Conservation (phyloP, 768 basidiomycete species). For the Mycena vulgaris region DNA sequence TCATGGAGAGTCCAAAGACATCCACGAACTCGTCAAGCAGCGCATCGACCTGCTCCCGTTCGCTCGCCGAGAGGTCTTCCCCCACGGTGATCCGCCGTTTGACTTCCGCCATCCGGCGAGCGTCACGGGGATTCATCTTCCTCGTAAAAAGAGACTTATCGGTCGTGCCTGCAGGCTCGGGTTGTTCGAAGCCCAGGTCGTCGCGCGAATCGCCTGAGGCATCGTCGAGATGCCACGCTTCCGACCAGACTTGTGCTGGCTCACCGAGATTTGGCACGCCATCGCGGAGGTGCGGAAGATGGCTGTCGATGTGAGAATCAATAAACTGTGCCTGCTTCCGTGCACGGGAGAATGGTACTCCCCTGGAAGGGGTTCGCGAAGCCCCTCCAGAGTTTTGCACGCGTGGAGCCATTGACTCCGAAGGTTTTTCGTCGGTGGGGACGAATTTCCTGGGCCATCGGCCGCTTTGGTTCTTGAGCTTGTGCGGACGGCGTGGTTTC, state of each 20-base stretch:
- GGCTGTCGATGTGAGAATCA: slow-evolving; percentile 20
- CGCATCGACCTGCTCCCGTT: slow-evolving; percentile 12
- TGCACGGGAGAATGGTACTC: neutral
- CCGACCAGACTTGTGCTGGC: slow-evolving; percentile 4
- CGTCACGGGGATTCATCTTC: slow-evolving; percentile 11
- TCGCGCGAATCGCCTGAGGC: neutral
- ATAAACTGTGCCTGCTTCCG: neutral
- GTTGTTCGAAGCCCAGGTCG: slow-evolving; percentile 12
- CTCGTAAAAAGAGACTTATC: slow-evolving; percentile 14
- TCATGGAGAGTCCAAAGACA: slow-evolving; percentile 22
- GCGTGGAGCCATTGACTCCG: slow-evolving; percentile 4
- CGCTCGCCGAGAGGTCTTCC: neutral
- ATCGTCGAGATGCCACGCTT: slow-evolving; percentile 15
- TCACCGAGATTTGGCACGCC: slow-evolving; percentile 22
- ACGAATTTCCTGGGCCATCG: neutral
- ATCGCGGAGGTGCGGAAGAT: slow-evolving; percentile 9
- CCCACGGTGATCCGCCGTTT: slow-evolving; percentile 20
- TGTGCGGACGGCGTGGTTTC: slow-evolving; percentile 4
- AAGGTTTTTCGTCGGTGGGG: neutral
- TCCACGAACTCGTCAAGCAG: slow-evolving; percentile 30
- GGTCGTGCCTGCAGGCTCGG: neutral
- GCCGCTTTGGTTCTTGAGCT: neutral
- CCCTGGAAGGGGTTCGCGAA: slow-evolving; percentile 28
- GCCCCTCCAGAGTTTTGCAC: slow-evolving; percentile 19
- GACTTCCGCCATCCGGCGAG: slow-evolving; percentile 15